Base-by-base conservation (phyloP, 768 basidiomycete species). In the Pholiota microspora region DNA sequence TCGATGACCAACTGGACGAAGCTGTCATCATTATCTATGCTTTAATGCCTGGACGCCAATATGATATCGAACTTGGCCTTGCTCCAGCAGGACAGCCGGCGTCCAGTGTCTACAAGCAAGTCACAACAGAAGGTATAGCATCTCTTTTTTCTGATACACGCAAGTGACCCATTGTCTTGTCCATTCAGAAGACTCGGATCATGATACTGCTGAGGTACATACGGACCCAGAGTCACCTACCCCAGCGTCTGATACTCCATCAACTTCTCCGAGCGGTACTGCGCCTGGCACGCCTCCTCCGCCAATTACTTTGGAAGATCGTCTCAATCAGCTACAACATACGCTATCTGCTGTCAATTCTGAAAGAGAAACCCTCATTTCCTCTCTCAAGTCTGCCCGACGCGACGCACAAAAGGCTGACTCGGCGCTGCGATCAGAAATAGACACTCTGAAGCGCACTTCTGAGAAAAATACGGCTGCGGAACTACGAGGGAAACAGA, bases 1-100 rank as follows among this genome's bases (percentile, higher is more conserved):
- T 92, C 57, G 86, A 90, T 65, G 91, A 94, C 40, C 81, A 83
- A 50, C 78, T 80, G 0, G 93, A 95, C 60, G 89, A 96, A 64
- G 94, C 92, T 0, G 83, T 95, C 53, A 92, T 97, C 49, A 90
- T 96, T 55, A 82, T 98, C 24, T 94, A 93, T 55, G 92, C 92
- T 1, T 77, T 98, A 44, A 81, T 89, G 75, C 94, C 93, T 3
- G 90, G 90, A 1, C 80, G 90, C 53, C 89, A 92, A 66, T 97
- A 97, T 62, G 93, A 97, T 63, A 85, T 97, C 49, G 90, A 94
- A 63, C 74, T 97, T 9, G 86, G 80, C 1, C 78, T 95, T 24
- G 84, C 87, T 4, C 83, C 84, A 7, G 78, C 77, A 5, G 85
- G 83, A 23, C 75, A 81, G 59, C 69, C 64, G 42, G 73, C 66